phyloP scores from a whole-genome alignment of 2,329 filamentous ascomycete species.

The Ambrosiella beaveri region DNA sequence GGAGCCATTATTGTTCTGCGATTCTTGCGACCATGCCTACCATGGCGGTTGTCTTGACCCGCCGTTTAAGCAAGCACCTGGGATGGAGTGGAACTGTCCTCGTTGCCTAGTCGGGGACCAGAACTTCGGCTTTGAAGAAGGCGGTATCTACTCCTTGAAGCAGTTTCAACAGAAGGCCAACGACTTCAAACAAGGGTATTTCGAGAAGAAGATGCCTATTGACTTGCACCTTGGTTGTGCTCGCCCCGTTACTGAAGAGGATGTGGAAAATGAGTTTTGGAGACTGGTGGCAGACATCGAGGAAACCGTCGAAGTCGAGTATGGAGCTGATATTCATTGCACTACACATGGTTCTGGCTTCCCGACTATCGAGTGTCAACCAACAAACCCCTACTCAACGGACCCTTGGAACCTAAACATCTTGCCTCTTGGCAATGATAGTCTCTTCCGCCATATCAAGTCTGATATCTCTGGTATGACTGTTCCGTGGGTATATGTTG shows the following conservation, averaged over 20 bases:
- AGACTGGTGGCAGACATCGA: conserved; percentile 81
- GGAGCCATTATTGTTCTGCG: conserved; percentile 59
- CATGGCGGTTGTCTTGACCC: conserved; percentile 83
- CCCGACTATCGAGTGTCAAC: conserved; percentile 81
- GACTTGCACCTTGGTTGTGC: conserved; percentile 70
- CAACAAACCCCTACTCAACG: conserved; percentile 67
- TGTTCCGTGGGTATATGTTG: conserved; percentile 95
- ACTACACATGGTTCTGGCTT: conserved; percentile 96
- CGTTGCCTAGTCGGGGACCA: conserved; percentile 89
- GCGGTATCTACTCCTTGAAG: conserved; percentile 82
- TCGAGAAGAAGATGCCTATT: conserved; percentile 75
- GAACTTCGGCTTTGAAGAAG: conserved; percentile 94
- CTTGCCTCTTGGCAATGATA: conserved; percentile 76
- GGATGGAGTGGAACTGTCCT: conserved; percentile 89
- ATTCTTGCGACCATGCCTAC: conserved; percentile 78
- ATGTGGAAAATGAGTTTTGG: conserved; percentile 96
- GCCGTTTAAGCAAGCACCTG: conserved; percentile 57
- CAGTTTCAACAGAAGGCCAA: conserved; percentile 94
- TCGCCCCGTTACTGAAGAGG: conserved; percentile 74
- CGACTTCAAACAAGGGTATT: conserved; percentile 88
- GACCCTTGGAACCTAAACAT: conserved; percentile 95
- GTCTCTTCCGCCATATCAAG: conserved; percentile 91
- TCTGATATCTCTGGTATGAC: conserved; percentile 98
- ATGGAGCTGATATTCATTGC: conserved; percentile 93
- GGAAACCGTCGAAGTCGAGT: conserved; percentile 93